These are phyloP conservation scores for Corniculantispora saksenae DNA, from an alignment of 2,329 filamentous ascomycete genomes.

Conservation along the genomic window DNA sequence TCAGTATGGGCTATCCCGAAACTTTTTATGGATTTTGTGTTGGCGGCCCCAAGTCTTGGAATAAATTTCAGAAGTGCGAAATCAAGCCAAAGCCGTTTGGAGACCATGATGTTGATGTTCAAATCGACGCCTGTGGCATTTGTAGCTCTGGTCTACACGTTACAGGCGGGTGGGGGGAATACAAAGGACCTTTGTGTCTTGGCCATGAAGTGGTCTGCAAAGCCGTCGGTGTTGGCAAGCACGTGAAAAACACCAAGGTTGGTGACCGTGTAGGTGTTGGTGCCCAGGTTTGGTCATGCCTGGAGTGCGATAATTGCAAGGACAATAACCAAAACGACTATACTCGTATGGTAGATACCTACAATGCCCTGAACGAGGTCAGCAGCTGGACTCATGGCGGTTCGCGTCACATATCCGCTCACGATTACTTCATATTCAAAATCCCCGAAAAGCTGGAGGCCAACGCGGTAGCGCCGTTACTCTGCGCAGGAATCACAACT, in stretches of 20 bases:
- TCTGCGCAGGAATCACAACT: slow-evolving; percentile 76
- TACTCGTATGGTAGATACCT: slow-evolving; percentile 54
- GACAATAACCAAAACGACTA: slow-evolving; percentile 53
- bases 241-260: slow-evolving; percentile 51
- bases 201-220: slow-evolving; percentile 62
- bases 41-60: slow-evolving; percentile 44
- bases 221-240: slow-evolving; percentile 48
- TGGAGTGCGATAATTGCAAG: slow-evolving; percentile 50
- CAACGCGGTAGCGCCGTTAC: slow-evolving; percentile 63
- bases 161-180: slow-evolving; percentile 57
- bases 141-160: slow-evolving; percentile 64
- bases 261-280: slow-evolving; percentile 68
- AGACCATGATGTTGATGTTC: slow-evolving; percentile 56
- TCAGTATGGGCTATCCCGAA: slow-evolving; percentile 46
- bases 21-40: slow-evolving; percentile 46
- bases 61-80: slow-evolving; percentile 38
- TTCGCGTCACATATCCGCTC: slow-evolving; percentile 51
- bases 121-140: slow-evolving; percentile 68
- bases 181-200: slow-evolving; percentile 50
- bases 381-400: slow-evolving; percentile 66
- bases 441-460: slow-evolving; percentile 55
- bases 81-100: slow-evolving; percentile 41
- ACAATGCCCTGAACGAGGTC: slow-evolving; percentile 54
- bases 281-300: slow-evolving; percentile 60
- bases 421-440: slow-evolving; percentile 60